Evolutionary conservation across 2,329 filamentous ascomycete genomes (phyloP), one percentile per base, ranked within the genome.

Genomic region (Scortechinia acanthostroma): DNA sequence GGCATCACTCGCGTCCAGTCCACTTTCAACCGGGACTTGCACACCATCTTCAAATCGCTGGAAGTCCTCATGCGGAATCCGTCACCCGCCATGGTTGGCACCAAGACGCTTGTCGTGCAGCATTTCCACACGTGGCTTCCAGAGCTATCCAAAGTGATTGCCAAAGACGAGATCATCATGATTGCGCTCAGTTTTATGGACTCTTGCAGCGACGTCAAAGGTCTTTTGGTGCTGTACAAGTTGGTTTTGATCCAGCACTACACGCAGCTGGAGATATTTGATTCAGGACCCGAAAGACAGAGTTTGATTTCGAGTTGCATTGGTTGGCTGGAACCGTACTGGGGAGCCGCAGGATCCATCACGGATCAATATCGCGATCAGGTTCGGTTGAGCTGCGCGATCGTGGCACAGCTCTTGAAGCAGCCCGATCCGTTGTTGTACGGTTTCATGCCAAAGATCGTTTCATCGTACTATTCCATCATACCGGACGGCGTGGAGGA

Each of bases 111-210:
- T 43, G 83, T 94, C 2, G 90, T 97, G 13, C 93, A 98, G 62
- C 89, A 97, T 60, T 95, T 97, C 60, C 91, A 97, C 58, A 87
- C 88, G 0, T 98, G 93, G 93, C 70, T 98, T n/a, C 91, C 93
- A 0, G 91, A 97, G 58, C 77, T 98, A 6, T 74, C 80, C 0
- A 80, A 83, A 2, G 73, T 93, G 28, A 74, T 97, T 57, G 78
- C 76, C 3, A 82, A 84, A 0, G 85, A 90, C 54, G 91, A 97
- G 59, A 91, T 96, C 42, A 70, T 96, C 44, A 86, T 95, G 55
- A 86, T 96, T 50, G 89, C 91, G 33, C 88, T 94, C 49, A 88
- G 91, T 63, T 95, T 97, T 57, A 85, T 97, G 70, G 90, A 96
- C 58, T 89, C 93, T 1, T 96, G 91, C 65, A 79, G 82, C 2